Evolutionary conservation across 106 monocot genomes (phyloP).

Genomic region (Cymbidium sinense): DNA sequence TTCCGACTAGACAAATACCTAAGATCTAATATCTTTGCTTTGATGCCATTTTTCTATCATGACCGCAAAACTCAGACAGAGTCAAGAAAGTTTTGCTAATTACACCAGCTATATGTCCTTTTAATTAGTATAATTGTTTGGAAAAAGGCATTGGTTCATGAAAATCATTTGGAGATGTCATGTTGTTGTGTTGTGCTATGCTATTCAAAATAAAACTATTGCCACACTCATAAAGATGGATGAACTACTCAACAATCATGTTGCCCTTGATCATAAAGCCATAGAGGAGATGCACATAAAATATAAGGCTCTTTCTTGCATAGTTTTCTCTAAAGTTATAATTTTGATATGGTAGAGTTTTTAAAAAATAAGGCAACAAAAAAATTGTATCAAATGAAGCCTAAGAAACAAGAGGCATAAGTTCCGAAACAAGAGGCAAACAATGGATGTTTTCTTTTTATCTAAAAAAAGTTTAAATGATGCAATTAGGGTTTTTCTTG

Average conservation of each 20-base stretch:
- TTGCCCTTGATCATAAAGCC: neutral
- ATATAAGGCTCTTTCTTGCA: neutral
- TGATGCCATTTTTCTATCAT: no score
- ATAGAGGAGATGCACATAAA: neutral
- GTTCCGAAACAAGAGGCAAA: no score
- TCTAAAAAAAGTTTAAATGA: neutral
- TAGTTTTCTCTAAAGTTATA: neutral
- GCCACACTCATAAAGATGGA: neutral
- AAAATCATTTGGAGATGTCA: neutral
- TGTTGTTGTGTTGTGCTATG: neutral
- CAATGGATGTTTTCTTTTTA: neutral
- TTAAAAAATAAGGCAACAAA: neutral
- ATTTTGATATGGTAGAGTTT: neutral
- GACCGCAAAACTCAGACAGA: no score
- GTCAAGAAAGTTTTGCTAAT: no score
- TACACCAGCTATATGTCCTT: no score
- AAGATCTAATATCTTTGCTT: no score
- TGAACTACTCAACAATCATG: neutral
- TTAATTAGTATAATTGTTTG: no score
- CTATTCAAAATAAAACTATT: neutral
- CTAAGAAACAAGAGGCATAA: neutral
- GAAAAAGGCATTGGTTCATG: no score
- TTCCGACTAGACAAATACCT: no score
- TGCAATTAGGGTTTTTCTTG: neutral
- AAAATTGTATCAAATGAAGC: neutral